Base-by-base conservation (phyloP, 2,329 filamentous ascomycete genomes). In the Capronia coronata region DNA sequence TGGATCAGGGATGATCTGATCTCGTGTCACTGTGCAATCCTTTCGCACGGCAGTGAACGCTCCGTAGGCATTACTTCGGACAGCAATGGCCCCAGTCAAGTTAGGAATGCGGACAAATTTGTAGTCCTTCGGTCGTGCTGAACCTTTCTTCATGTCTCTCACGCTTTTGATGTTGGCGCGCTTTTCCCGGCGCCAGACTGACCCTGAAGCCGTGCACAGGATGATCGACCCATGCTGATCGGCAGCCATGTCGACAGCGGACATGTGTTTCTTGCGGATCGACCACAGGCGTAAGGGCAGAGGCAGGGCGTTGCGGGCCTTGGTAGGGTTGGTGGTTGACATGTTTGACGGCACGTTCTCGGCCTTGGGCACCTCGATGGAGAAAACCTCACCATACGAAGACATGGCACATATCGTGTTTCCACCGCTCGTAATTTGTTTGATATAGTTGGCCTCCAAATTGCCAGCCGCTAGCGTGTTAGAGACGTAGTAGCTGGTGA, bases 171-270 rank as follows among this genome's bases (percentile, higher is more conserved):
- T 82, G 57, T 91, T 94, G 21, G 79, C 76, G 53, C 93, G 80
- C 62, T 87, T 88, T 44, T 93, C 82, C 51, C 91, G 84, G 59
- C 83, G 83, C 91, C 91, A 98, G 0, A 96, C 91, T 41, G 87
- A 91, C 2, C 93, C 93, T 35, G 89, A 91, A 52, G 89, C 79
- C 0, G 93, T 98, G 57, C 88, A 91, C 55, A 98, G 82, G 48
- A 98, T 94, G 57, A 98, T 87, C 0, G 90, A 94, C 2, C 90
- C 93, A 65, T 97, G 86, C 64, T 95, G 89, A 30, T 90, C 88
- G 2, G 97, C 84, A 54, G 82, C 86, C 1, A 94, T 87, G 51
- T 95, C 95, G 46, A 80, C 79, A 23, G 87, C 90, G 2, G 89
- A 89, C 81, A 84, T 83, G 49, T 82, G 79, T 51, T 87, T 84